Evolutionary conservation across 2,329 filamentous ascomycete genomes (phyloP), one percentile per base, ranked within the genome.

Genomic region (Tolypocladium endophyticum): DNA sequence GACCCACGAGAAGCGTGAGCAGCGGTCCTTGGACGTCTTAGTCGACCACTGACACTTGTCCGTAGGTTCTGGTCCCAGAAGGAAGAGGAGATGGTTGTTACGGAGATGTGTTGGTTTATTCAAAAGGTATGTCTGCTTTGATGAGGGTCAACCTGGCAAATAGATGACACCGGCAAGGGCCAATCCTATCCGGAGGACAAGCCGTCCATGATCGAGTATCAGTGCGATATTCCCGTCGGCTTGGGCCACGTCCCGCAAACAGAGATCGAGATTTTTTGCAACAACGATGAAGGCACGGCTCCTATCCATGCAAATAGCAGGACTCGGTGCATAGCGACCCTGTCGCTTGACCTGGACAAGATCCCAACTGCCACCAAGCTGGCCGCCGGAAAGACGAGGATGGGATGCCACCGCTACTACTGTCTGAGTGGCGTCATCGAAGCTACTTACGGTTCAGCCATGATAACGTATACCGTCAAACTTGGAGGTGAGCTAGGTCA

Each of bases 21-120:
- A 20, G 12, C 20, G 35, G 18, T 25, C 23, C n/a, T 9, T 25
- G 35, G 35, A 36, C 20, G 12, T 30, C 30, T 28, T 5, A 11
- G 16, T n/a, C 18, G 20, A 25, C 35, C 39, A 41, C 64, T 69
- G 43, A 71, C 58, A 23, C 14, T 33, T 11, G 53, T 14, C 16
- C 20, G n/a, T 55, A 74, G 73, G 23, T 72, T 72, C 57, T 74
- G 71, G 71, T 74, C 73, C 14, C 67, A 71, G 54, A 75, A 75
- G 60, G 73, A 75, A 61, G 66, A 70, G 45, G 70, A 71, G 55
- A 69, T 66, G 63, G 68, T 74, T 14, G 71, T 73, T 5, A 65
- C 68, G 14, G 72, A 74, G 55, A 74, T 75, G 72, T 72, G 72
- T 39, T 75, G 73, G 73, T 74, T 75, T 59, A 75, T 75, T 57